Base-by-base conservation (phyloP, 345 rosid species). In the Laguncularia racemosa region DNA sequence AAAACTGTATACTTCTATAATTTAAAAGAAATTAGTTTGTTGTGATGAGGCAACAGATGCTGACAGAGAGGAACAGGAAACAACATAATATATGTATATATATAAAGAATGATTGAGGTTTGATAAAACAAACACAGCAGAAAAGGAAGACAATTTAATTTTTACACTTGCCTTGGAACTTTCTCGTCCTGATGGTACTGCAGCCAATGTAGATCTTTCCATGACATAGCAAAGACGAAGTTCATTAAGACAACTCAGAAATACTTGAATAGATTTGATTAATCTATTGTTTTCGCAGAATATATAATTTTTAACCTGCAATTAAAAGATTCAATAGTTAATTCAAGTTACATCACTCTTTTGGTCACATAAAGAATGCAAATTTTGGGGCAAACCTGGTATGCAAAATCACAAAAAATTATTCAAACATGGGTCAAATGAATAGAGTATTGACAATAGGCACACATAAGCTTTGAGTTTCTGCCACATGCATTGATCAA, bases 231-330 rank as follows among this genome's bases (percentile, higher is more conserved):
- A 82, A 59, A 74, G 61, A 23, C 97, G 91, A 72, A 92, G 95
- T 70, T 89, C 93, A 76, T 92, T 89, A 56, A 92, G 89, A 60
- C 74, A 81, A 71, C 74, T 78, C 75, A 92, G 59, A 71, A 89
- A 75, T 61, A 92, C 75, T 84, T 84, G 98, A 67, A 86, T 86
- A 52, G 98, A 92, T 68, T 89, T 92, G 64, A 79, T 80, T 73
- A 81, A 71, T 71, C 70, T 72, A 74, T 92, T 92, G 14, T 87
- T 78, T 55, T 80, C 83, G 7, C 71, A 63, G 65, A 92, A 83
- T 78, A 92, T 76, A 73, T 81, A 80, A 52, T 78, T 68, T 82
- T 83, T 76, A 57, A 83, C 92, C 98, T 92, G 89, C 74, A 65
- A 46, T 56, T 55, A n/a, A 44, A 26, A 52, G 38, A 57, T 56